Evolutionary conservation across 352 stramenopile genomes (phyloP).

Genomic region (Hyaloperonospora brassicae): DNA sequence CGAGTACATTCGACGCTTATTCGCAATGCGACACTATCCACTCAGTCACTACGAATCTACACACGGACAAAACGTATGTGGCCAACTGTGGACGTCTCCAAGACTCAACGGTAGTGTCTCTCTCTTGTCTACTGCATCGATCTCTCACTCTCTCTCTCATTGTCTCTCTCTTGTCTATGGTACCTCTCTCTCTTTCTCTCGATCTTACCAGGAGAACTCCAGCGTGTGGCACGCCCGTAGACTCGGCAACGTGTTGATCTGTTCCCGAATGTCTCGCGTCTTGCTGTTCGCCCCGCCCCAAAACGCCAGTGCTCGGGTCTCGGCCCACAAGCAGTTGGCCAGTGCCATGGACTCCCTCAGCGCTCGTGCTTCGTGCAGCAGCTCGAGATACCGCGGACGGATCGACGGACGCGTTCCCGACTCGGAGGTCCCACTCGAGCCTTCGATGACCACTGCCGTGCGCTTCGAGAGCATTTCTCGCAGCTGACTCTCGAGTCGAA

Average conservation of each 20-base stretch:
- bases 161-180: too few species aligned
- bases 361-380: slow-evolving; percentile 21
- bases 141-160: too few species aligned
- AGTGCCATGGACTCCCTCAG: slow-evolving; percentile 12
- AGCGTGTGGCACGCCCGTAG: slow-evolving; percentile 20
- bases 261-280: slow-evolving; percentile 16
- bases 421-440: background rate
- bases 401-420: slow-evolving; percentile 4
- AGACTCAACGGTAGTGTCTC: too few species aligned
- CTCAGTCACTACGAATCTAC: too few species aligned
- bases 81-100: too few species aligned
- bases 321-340: slow-evolving; percentile 11
- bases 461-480: slow-evolving; percentile 19
- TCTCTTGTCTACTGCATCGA: too few species aligned
- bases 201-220: slow-evolving; percentile 24
- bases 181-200: too few species aligned
- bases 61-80: too few species aligned
- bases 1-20: too few species aligned
- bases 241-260: slow-evolving; percentile 26
- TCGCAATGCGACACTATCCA: too few species aligned
- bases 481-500: slow-evolving; percentile 20
- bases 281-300: slow-evolving; percentile 15
- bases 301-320: slow-evolving; percentile 13
- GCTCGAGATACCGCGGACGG: slow-evolving; percentile 14
- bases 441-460: slow-evolving; percentile 10